Evolutionary conservation across 2,329 filamentous ascomycete species (phyloP).

Genomic region (Pseudogymnoascus sp.): DNA sequence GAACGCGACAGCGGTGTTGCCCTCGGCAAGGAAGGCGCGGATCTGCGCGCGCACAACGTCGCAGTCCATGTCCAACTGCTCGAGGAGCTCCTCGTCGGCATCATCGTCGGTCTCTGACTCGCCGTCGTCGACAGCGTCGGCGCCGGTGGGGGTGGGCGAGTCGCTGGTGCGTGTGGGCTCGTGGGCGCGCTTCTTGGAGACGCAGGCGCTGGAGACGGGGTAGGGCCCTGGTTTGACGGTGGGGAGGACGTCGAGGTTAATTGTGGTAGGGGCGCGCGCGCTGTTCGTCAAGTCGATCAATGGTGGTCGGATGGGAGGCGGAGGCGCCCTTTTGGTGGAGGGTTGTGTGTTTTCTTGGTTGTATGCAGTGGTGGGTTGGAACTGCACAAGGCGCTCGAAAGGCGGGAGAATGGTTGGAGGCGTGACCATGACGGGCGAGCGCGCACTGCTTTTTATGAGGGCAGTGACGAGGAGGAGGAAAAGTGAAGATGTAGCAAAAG

Average conservation of each 20-base stretch:
- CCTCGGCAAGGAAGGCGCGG: constrained; percentile 33
- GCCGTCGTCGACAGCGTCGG: constrained; percentile 13
- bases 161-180: not conserved
- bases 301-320: not conserved
- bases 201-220: not conserved
- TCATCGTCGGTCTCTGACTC: constrained; percentile 17
- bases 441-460: not conserved
- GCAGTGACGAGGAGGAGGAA: not conserved
- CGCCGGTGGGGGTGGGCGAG: not conserved
- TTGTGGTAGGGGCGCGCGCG: not conserved
- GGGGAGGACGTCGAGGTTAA: not conserved
- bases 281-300: not conserved
- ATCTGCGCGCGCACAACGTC: constrained; percentile 37
- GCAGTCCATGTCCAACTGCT: constrained; percentile 20
- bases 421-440: not conserved
- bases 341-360: not conserved
- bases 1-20: constrained; percentile 40
- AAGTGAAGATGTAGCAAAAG: not conserved
- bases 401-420: not conserved
- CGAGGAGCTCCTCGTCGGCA: constrained; percentile 9
- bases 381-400: not conserved
- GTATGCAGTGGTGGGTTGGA: not conserved
- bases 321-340: not conserved
- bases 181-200: not conserved
- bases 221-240: not conserved